These are phyloP conservation scores for Diplodia seriata DNA, from an alignment of 2,329 filamentous ascomycete genomes.

Conservation along the genomic window DNA sequence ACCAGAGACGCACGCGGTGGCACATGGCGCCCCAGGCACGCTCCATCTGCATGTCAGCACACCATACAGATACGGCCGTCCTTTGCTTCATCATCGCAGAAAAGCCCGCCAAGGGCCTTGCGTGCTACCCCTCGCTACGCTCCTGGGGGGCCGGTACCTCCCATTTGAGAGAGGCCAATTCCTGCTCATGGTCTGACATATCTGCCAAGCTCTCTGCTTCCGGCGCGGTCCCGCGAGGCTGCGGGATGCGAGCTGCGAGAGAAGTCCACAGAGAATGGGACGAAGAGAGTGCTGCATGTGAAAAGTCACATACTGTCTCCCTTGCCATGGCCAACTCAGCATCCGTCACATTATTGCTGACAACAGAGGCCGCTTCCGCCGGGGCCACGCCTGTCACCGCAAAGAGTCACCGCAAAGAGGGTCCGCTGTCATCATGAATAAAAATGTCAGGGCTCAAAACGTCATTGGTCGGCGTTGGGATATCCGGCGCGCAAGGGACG, in stretches of 20 bases:
- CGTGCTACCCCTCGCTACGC: conserved; percentile 11
- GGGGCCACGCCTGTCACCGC: conserved; percentile 1
- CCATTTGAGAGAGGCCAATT: too few species aligned
- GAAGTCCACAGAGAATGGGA: too few species aligned
- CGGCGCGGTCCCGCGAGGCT: background rate
- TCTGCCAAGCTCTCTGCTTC: background rate
- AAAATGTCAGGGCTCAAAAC: background rate
- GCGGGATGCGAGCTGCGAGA: background rate
- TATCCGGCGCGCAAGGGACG: conserved; percentile 2
- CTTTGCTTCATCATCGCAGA: background rate
- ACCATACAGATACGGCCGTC: background rate
- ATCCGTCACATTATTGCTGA: conserved; percentile 17
- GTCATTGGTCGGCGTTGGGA: background rate
- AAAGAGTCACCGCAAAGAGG: background rate
- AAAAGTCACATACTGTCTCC: background rate
- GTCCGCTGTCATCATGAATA: conserved; percentile 14
- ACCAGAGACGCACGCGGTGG: conserved; percentile 18
- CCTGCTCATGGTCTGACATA: conserved; percentile 20
- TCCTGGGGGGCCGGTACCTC: background rate
- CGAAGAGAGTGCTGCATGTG: conserved; percentile 5
- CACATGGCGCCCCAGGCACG: conserved; percentile 30
- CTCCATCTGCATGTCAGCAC: conserved; percentile 26
- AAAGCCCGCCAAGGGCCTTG: background rate
- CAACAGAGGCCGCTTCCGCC: conserved; percentile 2
- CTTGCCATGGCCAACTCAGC: conserved; percentile 1